Evolutionary conservation across 345 rosid genomes (phyloP).

Genomic region (Carallia brachiata): DNA sequence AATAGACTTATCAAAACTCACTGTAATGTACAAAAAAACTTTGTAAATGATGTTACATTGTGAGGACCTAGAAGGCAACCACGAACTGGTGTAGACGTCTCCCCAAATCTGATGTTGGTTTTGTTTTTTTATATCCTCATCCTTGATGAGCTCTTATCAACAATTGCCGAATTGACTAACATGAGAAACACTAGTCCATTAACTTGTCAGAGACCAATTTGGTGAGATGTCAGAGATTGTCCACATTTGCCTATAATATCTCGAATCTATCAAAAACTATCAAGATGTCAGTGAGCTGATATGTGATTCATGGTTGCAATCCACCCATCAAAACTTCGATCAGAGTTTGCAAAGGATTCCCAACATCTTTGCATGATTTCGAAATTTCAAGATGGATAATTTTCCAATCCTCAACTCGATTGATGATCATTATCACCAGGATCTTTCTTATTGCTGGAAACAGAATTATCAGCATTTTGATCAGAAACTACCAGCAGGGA

Average conservation of each 20-base stretch:
- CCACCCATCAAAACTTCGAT: neutral
- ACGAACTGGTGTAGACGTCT: no score
- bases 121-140: neutral
- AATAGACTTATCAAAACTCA: no score
- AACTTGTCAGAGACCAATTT: neutral
- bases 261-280: neutral
- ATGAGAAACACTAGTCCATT: neutral
- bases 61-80: no score
- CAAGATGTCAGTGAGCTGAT: neutral
- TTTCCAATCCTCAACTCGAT: neutral
- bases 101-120: no score
- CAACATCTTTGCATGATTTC: neutral
- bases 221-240: neutral
- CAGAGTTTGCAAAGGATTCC: neutral
- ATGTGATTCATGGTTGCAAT: neutral
- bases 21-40: no score
- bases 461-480: slow-evolving; percentile 6
- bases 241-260: neutral
- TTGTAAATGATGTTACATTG: no score
- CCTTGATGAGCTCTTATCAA: neutral
- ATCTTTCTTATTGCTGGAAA: neutral
- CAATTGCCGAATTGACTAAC: neutral
- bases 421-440: slow-evolving; percentile 3
- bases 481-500: neutral
- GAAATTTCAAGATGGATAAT: neutral